Base-by-base conservation (phyloP, 1,284 basidiomycete species). In the Boletus coffeatus region DNA sequence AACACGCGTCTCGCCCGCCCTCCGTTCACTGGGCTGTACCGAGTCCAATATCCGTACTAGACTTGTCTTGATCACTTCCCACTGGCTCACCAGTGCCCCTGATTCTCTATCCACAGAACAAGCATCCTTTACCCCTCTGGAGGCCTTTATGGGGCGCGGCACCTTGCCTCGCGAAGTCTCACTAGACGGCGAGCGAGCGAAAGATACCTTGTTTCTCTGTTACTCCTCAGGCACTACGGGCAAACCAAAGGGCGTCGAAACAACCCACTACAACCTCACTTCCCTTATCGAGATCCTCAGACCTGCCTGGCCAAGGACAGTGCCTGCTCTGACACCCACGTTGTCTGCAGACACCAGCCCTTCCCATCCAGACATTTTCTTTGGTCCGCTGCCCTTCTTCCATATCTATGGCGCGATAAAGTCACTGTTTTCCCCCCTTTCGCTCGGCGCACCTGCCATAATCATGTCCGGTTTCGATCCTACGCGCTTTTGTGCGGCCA, bases 391-490 rank as follows among this genome's bases (percentile, higher is more conserved):
- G 10, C 85, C 85, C 2, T 84, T 82, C 66, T 82, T 73, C 63
- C 80, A 81, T 58, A 78, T 79, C 37, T 89, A 85, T 67, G 85
- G 85, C 62, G 81, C 80, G 3, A 76, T 84, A 59, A 84, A 84
- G 60, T 74, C 88, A 3, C 67, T 94, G 1, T 81, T 87, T 56
- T 83, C 86, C 64, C 85, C 89, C 0, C 73, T 93, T 60, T 75
- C 79, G 2, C 70, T 76, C 6, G 88, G 88, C 1, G 74, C 82
- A 0, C 83, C 89, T 0, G 78, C 88, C 3, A 82, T 93, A 43
- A 75, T 96, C 57, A 82, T 91, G 71, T 79, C 85, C 0, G 83
- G 83, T 16, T 96, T 94, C 73, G 88, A 94, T 65, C 85, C 93
- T 3, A 79, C 80, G 9, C 76, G 80, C 34, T 93, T 93, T 68